Base-by-base conservation (phyloP, 202 grass and related monocot genomes). In the Panicum virgatum region DNA sequence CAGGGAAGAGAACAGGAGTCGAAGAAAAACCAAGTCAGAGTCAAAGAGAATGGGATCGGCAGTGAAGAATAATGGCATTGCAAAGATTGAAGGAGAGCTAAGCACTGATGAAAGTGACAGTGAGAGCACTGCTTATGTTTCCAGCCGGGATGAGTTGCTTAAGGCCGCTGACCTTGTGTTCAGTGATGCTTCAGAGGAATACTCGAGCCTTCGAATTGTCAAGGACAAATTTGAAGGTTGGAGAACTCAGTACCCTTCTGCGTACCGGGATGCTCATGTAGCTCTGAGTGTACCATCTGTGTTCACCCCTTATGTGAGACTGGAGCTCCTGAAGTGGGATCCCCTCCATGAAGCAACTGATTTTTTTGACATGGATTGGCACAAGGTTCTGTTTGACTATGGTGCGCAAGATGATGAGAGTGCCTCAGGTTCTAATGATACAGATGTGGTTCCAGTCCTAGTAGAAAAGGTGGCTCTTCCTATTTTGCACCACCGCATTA, bases 41-140 rank as follows among this genome's bases (percentile, higher is more conserved):
- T 87, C 82, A 25, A 99, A 96, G 84, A 88, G 85, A 89, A 81
- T 93, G 73, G 69, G 76, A 68, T 78, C 86, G 67, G 48, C 71
- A 62, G 51, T 20, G 44, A 93, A 87, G 81, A 85, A 79, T 79
- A 86, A 52, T 73, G 81, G 14, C 23, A 56, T 36, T 70, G 75
- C 80, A 48, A 80, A 84, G 42, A 85, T 96, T 72, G 96, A 99
- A 89, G 96, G 96, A 82, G 96, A 99, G 78, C 34, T 98, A 75
- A 99, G 96, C 83, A 99, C 92, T 22, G 96, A 99, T 85, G 96
- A 99, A 86, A 96, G 96, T 78, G 96, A 99, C 66, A 92, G 87
- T 53, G 96, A 99, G 83, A 96, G 66, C 57, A 63, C 39, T 85
- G 91, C 96, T 44, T 99, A 96, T 73, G 39, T 90, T 59, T 98